Evolutionary conservation across 2,329 filamentous ascomycete genomes (phyloP).

Genomic region (Sodiomyces alkalinus): DNA sequence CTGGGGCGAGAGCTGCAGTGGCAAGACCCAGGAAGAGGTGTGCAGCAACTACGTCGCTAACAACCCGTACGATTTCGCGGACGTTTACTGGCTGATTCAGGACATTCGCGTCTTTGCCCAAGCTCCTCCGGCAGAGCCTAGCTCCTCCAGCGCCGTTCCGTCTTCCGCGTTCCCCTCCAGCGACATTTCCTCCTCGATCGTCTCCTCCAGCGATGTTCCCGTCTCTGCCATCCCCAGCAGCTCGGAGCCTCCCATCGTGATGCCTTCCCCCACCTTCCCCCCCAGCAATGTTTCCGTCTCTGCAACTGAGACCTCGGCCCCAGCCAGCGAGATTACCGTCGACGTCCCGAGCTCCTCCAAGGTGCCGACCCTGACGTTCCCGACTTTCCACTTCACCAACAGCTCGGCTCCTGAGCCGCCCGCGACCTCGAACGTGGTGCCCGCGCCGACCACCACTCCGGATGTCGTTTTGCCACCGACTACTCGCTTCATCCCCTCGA

Average conservation of each 20-base stretch:
- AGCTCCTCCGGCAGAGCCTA: too few relatives aligned
- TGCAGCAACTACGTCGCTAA: slow-evolving; percentile 22
- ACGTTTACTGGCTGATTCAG: slow-evolving; percentile 30
- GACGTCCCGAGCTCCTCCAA: background rate
- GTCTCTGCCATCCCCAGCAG: too few relatives aligned
- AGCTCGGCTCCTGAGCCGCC: slow-evolving; percentile 3
- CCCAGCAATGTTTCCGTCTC: too few relatives aligned
- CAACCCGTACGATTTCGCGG: slow-evolving; percentile 18
- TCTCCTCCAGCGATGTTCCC: background rate
- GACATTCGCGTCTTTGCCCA: slow-evolving; percentile 19
- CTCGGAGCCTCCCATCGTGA: too few relatives aligned
- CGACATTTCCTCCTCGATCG: background rate
- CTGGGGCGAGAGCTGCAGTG: slow-evolving; percentile 14
- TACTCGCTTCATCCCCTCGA: slow-evolving; percentile 15
- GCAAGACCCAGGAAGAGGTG: slow-evolving; percentile 10
- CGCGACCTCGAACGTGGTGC: too few relatives aligned
- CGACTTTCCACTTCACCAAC: slow-evolving; percentile 2
- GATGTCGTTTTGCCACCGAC: background rate
- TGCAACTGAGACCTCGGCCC: slow-evolving; percentile 16
- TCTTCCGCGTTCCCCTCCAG: too few relatives aligned
- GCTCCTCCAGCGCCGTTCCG: too few relatives aligned
- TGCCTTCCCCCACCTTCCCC: too few relatives aligned
- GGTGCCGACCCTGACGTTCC: too few relatives aligned
- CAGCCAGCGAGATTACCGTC: background rate
- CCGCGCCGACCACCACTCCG: background rate